Evolutionary conservation across 345 rosid species (phyloP).

Genomic region (Syzygium aromaticum): DNA sequence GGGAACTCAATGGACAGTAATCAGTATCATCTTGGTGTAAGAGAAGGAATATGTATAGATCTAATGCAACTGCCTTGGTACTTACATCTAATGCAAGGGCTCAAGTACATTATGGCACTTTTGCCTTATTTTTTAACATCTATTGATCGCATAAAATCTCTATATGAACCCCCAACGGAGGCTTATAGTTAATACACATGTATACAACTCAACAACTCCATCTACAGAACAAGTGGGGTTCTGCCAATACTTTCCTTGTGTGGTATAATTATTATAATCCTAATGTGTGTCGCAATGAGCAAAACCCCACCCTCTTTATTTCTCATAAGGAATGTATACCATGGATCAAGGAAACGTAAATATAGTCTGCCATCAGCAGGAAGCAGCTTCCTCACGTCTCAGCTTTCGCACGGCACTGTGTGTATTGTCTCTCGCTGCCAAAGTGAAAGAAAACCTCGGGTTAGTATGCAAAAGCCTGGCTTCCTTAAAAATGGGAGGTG

Average conservation of each 20-base stretch:
- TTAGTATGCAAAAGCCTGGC: background rate
- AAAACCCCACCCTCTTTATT: background rate
- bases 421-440: background rate
- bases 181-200: background rate
- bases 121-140: background rate
- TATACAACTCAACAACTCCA: background rate
- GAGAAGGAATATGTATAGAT: background rate
- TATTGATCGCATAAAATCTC: background rate
- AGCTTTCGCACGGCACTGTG: background rate
- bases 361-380: background rate
- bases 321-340: background rate
- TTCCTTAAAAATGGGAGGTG: background rate
- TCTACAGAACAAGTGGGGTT: background rate
- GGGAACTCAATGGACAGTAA: background rate
- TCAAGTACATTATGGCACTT: background rate
- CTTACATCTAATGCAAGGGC: background rate
- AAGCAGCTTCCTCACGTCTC: background rate
- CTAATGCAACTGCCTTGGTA: background rate
- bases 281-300: background rate
- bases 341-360: background rate
- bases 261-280: background rate
- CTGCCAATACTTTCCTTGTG: background rate
- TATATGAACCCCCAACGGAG: background rate
- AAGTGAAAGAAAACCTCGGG: background rate
- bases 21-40: background rate